Evolutionary conservation across 345 rosid species (phyloP).

Genomic region (Hibiscus mutabilis): DNA sequence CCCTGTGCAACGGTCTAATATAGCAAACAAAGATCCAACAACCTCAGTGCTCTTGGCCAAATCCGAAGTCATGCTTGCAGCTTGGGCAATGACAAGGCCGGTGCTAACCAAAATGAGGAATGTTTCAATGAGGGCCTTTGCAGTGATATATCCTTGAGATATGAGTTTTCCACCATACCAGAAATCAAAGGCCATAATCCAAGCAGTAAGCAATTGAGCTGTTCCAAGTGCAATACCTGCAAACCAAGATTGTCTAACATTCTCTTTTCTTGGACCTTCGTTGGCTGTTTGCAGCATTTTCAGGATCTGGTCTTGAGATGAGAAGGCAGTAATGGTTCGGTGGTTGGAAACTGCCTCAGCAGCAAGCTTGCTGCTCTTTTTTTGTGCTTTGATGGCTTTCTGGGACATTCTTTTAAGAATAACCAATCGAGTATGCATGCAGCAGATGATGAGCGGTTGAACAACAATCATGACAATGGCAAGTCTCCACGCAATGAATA

Average conservation of each 20-base stretch:
- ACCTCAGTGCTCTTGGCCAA: neutral
- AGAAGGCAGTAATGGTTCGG: constrained; percentile 58
- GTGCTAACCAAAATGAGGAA: neutral
- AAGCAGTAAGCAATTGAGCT: constrained; percentile 35
- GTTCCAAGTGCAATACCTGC: constrained; percentile 51
- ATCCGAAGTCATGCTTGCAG: constrained; percentile 5
- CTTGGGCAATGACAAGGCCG: neutral
- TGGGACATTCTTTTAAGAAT: constrained; percentile 40
- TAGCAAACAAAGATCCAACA: neutral
- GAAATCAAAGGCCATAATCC: constrained; percentile 47
- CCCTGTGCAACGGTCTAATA: constrained; percentile 29
- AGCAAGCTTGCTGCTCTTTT: constrained; percentile 55
- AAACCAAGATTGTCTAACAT: constrained; percentile 44
- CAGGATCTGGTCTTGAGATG: constrained; percentile 58
- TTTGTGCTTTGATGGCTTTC: constrained; percentile 53
- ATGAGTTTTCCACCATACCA: constrained; percentile 69
- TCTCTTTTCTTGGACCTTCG: constrained; percentile 43
- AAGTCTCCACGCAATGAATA: constrained; percentile 56
- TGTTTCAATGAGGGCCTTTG: constrained; percentile 32
- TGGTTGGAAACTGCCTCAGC: constrained; percentile 64
- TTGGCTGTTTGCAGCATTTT: constrained; percentile 48
- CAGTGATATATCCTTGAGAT: constrained; percentile 30
- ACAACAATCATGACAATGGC: constrained; percentile 61
- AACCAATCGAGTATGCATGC: constrained; percentile 39
- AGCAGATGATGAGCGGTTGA: constrained; percentile 43